Base-by-base conservation (phyloP, 2,329 filamentous ascomycete species). In the Chrysoporthe deuterocubensis region DNA sequence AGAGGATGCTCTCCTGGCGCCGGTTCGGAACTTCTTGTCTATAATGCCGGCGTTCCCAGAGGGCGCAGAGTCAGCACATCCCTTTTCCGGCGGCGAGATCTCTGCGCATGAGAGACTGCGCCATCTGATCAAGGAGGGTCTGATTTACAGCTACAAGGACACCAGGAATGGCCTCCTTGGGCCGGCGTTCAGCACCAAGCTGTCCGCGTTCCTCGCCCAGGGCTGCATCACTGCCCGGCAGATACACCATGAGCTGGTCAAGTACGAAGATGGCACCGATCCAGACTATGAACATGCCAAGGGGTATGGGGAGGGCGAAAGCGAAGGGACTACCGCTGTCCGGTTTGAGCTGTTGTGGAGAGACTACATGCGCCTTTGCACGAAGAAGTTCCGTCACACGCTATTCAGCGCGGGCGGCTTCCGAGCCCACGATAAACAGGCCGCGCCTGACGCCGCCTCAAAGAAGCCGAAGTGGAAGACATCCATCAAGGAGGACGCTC, bases 341-440 rank as follows among this genome's bases (percentile, higher is more conserved):
- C 86, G 92, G 0, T 90, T 92, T 66, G 91, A 95, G 74, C 81
- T 96, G 0, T 77, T 95, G 0, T 93, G 90, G 92, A 82, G 92
- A 52, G 92, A 95, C 73, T 95, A 94, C 74, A 93, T 95, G 89
- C 84, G 90, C 0, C 84, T 95, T 0, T 93, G 90, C 74, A 89
- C 88, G 6, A 84, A 85, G 43, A 94, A 94, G 73, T 93, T 92
- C 70, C 85, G 87, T 0, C 74, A 77, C 18, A 86, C 85, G 32
- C 83, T 95, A 4, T 95, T 93, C 75, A 79, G 81, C 14, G 77
- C 90, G 1, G 82, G 84, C 4, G 92, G 92, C 0, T 92, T 93
- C 72, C 84, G 85, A 18, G 78, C 81, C 8, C 77, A 80, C 37
- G 72, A 77, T 8, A 79, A 81, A 50, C 86, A 85, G 82, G 84